A percentile compares a stretch with the other conserved stretches of the same genome.
Evolutionary conservation across 176 grass and related monocot species (phyloP).

Genomic region (Oryza glaberrima): DNA sequence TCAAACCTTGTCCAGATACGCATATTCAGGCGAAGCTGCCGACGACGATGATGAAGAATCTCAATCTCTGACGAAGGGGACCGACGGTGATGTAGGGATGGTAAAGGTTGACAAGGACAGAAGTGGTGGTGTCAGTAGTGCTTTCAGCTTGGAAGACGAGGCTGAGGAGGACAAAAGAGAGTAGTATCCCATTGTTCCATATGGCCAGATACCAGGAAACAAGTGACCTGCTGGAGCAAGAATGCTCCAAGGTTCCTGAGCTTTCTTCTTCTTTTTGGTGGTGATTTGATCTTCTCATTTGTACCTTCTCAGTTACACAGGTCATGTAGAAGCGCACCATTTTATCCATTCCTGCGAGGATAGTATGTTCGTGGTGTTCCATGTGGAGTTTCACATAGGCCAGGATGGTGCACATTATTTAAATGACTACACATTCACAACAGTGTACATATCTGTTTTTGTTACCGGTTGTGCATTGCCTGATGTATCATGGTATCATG

Average conservation of each 20-base stretch:
- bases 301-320: conserved; percentile 21
- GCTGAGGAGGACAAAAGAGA: conserved; percentile 91
- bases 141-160: conserved; percentile 68
- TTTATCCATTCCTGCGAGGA: conserved; percentile 17
- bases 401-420: conserved; percentile 27
- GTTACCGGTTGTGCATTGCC: neutral
- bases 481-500: neutral
- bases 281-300: conserved; percentile 18
- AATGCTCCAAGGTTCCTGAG: conserved; percentile 22
- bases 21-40: conserved; percentile 79
- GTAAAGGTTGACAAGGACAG: conserved; percentile 77
- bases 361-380: neutral
- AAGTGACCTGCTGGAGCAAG: conserved; percentile 35
- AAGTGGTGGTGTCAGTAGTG: conserved; percentile 51
- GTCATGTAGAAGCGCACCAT: conserved; percentile 34
- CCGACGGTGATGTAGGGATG: conserved; percentile 85
- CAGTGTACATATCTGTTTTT: conserved; percentile 46
- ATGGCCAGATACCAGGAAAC: neutral
- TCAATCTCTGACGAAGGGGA: conserved; percentile 82
- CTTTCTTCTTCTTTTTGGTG: conserved; percentile 28
- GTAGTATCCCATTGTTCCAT: conserved; percentile 41
- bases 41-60: conserved; percentile 86
- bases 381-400: conserved; percentile 47
- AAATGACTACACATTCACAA: conserved; percentile 1
- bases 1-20: conserved; percentile 67